These are phyloP conservation scores for Candida alai DNA, from an alignment of 805 yeast species.

Conservation along the genomic window DNA sequence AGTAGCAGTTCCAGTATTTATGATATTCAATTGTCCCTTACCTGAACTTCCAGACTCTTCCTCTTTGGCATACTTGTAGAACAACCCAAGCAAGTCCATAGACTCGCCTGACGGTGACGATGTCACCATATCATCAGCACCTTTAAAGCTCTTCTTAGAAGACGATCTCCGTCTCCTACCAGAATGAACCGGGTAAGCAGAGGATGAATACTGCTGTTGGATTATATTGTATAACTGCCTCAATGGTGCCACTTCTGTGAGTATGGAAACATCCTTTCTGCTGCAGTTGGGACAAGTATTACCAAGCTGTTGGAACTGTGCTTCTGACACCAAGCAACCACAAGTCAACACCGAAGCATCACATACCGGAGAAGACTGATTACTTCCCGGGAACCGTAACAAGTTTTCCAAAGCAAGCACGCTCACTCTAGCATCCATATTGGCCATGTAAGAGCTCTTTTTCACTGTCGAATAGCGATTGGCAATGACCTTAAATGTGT, in stretches of 20 bases:
- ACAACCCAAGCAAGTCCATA: slow-evolving; percentile 32
- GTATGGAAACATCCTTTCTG: slow-evolving; percentile 15
- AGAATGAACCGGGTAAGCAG: background rate
- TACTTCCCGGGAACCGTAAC: slow-evolving; percentile 20
- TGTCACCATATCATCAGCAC: slow-evolving; percentile 3
- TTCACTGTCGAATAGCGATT: too few relatives aligned
- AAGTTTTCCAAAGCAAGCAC: slow-evolving; percentile 19
- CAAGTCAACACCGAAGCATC: slow-evolving; percentile 38
- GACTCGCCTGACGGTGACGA: slow-evolving; percentile 16
- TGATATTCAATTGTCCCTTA: background rate
- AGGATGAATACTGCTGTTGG: slow-evolving; percentile 9
- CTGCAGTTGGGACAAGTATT: slow-evolving; percentile 25
- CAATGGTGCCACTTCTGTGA: slow-evolving; percentile 29
- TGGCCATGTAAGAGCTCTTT: too few relatives aligned
- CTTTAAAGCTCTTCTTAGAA: slow-evolving; percentile 16
- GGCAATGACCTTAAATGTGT: too few relatives aligned
- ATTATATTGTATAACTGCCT: slow-evolving; percentile 29
- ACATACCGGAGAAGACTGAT: slow-evolving; percentile 13
- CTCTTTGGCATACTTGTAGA: slow-evolving; percentile 40
- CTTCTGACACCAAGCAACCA: slow-evolving; percentile 39
- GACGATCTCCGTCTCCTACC: slow-evolving; percentile 19
- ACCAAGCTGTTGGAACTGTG: slow-evolving; percentile 14
- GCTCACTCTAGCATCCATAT: too few relatives aligned
- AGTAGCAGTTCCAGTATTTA: background rate
- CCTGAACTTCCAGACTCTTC: too few relatives aligned